Evolutionary conservation across 129 eudicot genomes (phyloP).

Genomic region (Lactuca saligna): DNA sequence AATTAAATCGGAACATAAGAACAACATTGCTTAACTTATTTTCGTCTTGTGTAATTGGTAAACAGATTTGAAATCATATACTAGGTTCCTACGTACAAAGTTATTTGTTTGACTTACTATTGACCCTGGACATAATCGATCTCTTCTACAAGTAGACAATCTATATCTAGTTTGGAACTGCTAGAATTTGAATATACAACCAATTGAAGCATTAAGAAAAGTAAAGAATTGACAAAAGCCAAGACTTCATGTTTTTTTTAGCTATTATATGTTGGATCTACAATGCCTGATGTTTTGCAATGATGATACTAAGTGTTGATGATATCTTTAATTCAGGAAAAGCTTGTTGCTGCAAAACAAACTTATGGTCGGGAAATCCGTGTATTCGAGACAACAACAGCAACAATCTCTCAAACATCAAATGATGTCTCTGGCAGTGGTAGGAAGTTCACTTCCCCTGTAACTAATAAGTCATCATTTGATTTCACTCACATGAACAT

Average conservation of each 20-base stretch:
- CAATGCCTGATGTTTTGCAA: slow-evolving; percentile 6
- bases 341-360: slow-evolving; percentile 68
- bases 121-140: no score
- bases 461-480: slow-evolving; percentile 2
- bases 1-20: background rate
- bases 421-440: slow-evolving; percentile 45
- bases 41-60: background rate
- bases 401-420: slow-evolving; percentile 45
- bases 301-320: slow-evolving; percentile 14
- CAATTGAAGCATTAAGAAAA: background rate
- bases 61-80: slow-evolving; percentile 3
- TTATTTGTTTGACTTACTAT: background rate
- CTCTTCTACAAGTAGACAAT: no score
- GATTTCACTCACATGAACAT: background rate
- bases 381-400: slow-evolving; percentile 65
- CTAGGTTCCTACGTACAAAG: background rate
- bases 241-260: background rate
- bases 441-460: slow-evolving; percentile 18
- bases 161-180: background rate
- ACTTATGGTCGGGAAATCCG: slow-evolving; percentile 76
- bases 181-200: background rate
- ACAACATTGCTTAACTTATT: background rate
- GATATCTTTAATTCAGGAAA: slow-evolving; percentile 41
- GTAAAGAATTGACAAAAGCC: background rate
- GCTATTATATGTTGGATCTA: slow-evolving; percentile 7